Evolutionary conservation across 441 rosid genomes (phyloP), one percentile per base, ranked within the genome.

Genomic region (Populus trichocarpa): DNA sequence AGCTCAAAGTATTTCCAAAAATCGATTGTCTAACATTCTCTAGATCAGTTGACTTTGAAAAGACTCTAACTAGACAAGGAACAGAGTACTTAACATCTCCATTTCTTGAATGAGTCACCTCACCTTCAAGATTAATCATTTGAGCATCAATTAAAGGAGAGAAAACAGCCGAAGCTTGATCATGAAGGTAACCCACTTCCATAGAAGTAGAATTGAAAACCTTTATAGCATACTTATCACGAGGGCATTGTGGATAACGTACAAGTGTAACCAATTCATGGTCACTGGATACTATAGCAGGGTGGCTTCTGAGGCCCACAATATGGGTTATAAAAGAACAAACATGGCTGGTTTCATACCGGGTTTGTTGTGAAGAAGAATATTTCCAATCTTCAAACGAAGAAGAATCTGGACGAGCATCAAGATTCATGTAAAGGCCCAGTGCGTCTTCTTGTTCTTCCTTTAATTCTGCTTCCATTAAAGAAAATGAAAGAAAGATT

Each of bases 141-240:
- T n/a, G 53, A 8, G 87, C 75, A 59, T 90, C 99, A n/a, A n/a
- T n/a, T n/a, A 93, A 77, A 18, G 98, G 97, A 10, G 99, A 79
- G 0, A 95, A 72, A 57, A 88, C 91, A 18, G 91, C 88, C 22
- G 97, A 94, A 2, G 88, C 93, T 8, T 83, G 57, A 71, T 90
- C 91, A 74, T 93, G 92, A 68, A 95, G 86, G 84, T 95, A 91
- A 69, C 97, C 99, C 32, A 95, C 94, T 81, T 93, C 96, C 65
- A 81, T 32, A 9, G 90, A 84, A 57, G 91, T 82, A 3, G 91
- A 90, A 83, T 93, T 92, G 77, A 93, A 78, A n/a, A 95, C 97
- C 66, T 82, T 86, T 78, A 93, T 89, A 53, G 97, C 97, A 81
- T 93, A 89, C 16, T 20, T 20, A 79, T 93, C 97, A 80, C 83